Conservation (phyloP, 192 early-diverging fungal species). For the Gamsiella multidivaricata region DNA sequence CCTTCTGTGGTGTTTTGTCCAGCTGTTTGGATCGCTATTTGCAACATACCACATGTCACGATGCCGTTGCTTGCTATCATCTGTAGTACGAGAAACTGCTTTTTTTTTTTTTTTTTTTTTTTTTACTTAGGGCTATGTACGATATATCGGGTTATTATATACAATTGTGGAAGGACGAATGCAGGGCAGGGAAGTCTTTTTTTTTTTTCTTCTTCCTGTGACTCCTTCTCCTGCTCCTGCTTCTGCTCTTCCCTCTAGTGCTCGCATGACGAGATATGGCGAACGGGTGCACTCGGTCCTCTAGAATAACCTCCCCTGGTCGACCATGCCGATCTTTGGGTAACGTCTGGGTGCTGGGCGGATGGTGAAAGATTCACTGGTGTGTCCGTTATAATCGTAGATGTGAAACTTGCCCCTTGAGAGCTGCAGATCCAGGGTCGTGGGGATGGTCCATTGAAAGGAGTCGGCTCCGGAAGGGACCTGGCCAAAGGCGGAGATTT, state of each 20-base stretch:
- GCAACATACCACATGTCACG: too few species aligned
- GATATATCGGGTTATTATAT: neutral
- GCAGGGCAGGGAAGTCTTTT: too few species aligned
- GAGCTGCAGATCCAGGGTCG: slow-evolving; percentile 31
- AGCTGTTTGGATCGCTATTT: too few species aligned
- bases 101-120: neutral
- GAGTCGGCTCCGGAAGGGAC: slow-evolving; percentile 3
- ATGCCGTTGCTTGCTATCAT: too few species aligned
- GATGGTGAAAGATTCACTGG: slow-evolving; percentile 22
- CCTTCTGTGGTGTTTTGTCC: too few species aligned
- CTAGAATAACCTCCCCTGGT: neutral
- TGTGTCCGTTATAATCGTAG: slow-evolving; percentile 40
- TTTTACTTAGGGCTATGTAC: neutral
- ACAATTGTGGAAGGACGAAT: neutral
- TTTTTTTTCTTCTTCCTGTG: neutral
- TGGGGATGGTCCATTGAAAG: slow-evolving; percentile 30
- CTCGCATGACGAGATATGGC: neutral
- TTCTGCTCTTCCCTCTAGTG: neutral
- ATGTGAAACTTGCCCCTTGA: slow-evolving; percentile 31
- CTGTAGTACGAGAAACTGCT: too few species aligned
- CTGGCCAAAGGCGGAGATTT: slow-evolving; percentile 23
- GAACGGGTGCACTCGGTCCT: too few species aligned
- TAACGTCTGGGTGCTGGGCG: neutral
- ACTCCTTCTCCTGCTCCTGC: neutral
- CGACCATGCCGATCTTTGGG: slow-evolving; percentile 10